A percentile compares a stretch with the other conserved stretches of the same genome.
phyloP scores from a whole-genome alignment of 352 stramenopile species.

The Phytophthora rubi region DNA sequence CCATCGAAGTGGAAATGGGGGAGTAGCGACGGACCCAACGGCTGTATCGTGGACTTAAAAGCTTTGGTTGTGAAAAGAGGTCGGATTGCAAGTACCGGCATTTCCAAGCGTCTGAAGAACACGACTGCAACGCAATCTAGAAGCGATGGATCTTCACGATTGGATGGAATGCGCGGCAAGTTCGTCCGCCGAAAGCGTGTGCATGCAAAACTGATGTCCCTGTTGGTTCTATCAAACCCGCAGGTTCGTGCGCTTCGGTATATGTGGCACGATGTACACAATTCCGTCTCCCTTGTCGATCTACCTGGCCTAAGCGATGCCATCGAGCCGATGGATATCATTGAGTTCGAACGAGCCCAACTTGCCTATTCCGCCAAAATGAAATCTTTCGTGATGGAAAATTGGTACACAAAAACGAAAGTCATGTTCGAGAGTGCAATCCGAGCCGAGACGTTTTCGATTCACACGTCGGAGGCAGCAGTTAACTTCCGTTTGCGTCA shows the following conservation, averaged over 20 bases:
- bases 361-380: conserved; percentile 51
- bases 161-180: conserved; percentile 23
- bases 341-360: conserved; percentile 62
- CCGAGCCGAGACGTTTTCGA: conserved; percentile 33
- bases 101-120: conserved; percentile 1
- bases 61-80: conserved; percentile 26
- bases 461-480: conserved; percentile 29
- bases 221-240: conserved; percentile 58
- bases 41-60: conserved; percentile 63
- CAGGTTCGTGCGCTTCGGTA: conserved; percentile 62
- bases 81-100: not conserved
- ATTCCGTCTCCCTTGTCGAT: conserved; percentile 51
- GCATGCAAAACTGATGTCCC: conserved; percentile 44
- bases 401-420: conserved; percentile 63
- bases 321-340: conserved; percentile 45
- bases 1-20: conserved; percentile 77
- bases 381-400: conserved; percentile 56
- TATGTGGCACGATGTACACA: conserved; percentile 67
- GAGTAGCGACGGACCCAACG: conserved; percentile 52
- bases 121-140: not conserved
- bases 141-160: not conserved
- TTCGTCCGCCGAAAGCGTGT: conserved; percentile 43
- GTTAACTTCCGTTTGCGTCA: conserved; percentile 44
- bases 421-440: conserved; percentile 55
- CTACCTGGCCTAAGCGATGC: conserved; percentile 42